These are phyloP conservation scores for Protomyces macrosporus DNA, from an alignment of 1,139 yeast species.

Conservation along the genomic window DNA sequence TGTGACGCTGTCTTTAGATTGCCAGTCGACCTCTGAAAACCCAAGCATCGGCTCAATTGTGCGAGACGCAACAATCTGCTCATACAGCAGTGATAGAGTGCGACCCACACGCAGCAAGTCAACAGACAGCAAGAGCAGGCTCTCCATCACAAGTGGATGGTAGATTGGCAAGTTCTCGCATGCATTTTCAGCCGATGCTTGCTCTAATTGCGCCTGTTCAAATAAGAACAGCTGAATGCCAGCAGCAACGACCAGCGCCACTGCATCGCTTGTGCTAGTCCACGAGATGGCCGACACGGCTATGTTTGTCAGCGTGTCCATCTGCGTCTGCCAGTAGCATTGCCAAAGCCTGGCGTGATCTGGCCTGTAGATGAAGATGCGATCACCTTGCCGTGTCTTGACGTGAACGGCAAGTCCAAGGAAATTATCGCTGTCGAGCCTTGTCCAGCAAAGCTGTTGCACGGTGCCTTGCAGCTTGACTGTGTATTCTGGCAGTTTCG, in stretches of 20 bases:
- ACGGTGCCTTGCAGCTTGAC: not conserved
- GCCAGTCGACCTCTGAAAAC: not conserved
- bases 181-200: slow-evolving; percentile 51
- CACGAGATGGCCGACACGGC: not conserved
- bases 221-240: not conserved
- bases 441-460: not conserved
- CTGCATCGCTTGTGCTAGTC: not conserved
- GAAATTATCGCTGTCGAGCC: not conserved
- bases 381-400: not conserved
- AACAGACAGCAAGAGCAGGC: slow-evolving; percentile 51
- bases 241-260: not conserved
- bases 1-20: too few species aligned
- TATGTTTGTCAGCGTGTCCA: not conserved
- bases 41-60: not conserved
- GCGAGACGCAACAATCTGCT: not conserved
- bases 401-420: not conserved
- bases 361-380: not conserved
- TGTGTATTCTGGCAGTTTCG: not conserved
- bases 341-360: not conserved
- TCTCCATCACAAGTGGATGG: slow-evolving; percentile 38
- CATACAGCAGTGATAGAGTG: not conserved
- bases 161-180: slow-evolving; percentile 40
- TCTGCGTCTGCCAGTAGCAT: not conserved
- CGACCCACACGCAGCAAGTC: slow-evolving; percentile 33
- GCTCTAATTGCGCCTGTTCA: slow-evolving; percentile 57